phyloP scores from a whole-genome alignment of 345 rosid species.

The Excoecaria agallocha region DNA sequence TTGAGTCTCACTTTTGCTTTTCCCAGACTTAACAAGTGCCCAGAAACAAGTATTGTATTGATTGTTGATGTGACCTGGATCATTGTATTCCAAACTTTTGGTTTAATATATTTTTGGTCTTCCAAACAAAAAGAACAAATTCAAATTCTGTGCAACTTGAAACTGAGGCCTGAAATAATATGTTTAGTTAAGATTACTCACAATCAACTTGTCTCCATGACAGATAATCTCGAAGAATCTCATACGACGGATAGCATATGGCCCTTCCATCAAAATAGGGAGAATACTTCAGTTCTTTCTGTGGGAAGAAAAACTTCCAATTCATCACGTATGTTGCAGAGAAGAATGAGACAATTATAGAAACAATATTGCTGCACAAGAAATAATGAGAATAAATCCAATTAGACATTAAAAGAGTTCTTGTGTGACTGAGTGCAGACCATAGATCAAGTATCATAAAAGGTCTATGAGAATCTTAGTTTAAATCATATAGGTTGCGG shows the following conservation, averaged over 20 bases:
- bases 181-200: slow-evolving; percentile 39
- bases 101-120: neutral
- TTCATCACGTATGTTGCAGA: slow-evolving; percentile 59
- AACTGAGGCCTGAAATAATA: slow-evolving; percentile 3
- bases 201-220: slow-evolving; percentile 99
- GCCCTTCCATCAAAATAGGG: slow-evolving; percentile 91
- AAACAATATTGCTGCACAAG: slow-evolving; percentile 55
- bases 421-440: neutral
- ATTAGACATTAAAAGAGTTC: neutral
- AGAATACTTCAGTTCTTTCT: slow-evolving; percentile 58
- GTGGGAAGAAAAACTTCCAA: slow-evolving; percentile 80
- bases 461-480: too few species aligned
- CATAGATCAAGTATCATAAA: neutral
- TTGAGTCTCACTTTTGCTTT: slow-evolving; percentile 74
- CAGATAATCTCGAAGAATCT: slow-evolving; percentile 77
- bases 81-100: slow-evolving; percentile 1
- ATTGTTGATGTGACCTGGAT: slow-evolving; percentile 89
- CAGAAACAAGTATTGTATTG: slow-evolving; percentile 95
- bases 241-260: slow-evolving; percentile 73
- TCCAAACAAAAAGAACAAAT: neutral
- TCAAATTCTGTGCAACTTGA: slow-evolving; percentile 2
- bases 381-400: slow-evolving; percentile 6
- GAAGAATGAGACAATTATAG: slow-evolving; percentile 68
- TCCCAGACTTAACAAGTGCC: slow-evolving; percentile 86
- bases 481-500: too few species aligned